Base-by-base conservation (phyloP, 805 yeast species). In the Ogataea ganodermae region DNA sequence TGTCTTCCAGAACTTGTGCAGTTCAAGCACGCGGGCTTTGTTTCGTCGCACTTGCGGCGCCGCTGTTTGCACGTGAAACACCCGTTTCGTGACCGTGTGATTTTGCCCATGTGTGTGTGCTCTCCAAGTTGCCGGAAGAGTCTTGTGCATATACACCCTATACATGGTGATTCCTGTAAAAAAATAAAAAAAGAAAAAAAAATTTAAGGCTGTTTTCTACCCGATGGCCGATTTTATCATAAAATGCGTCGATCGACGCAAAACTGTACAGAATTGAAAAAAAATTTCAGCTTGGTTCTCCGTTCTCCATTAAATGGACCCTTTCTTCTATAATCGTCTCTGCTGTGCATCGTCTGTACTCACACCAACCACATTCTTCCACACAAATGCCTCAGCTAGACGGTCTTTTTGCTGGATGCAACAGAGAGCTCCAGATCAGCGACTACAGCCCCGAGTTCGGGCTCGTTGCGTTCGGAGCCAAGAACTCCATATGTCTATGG, bases 381-480 rank as follows among this genome's bases (percentile, higher is more conserved):
- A 10, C 22, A 17, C 12, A 16, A 9, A 58, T 57, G 59, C 56
- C 53, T 17, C 23, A 40, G 2, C 67, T 70, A 38, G 85, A 81
- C 47, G 87, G 86, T 14, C 70, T 83, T 3, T 84, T 86, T 61
- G 71, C 79, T 16, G 95, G 95, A 13, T 89, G 89, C 28, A 87
- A 86, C 61, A 78, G 76, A 50, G 89, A 84, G 56, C 69, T 81
- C 4, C 79, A 76, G 49, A 80, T 77, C 5, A 75, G 83, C 20
- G 90, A 81, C 57, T 76, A 75, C 53, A 71, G 74, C 49, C 45
- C 60, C 0, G 44, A 46, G 1, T 55, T 57, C 9, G 59, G 69
- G 18, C 46, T 76, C 4, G 73, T 86, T 6, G 95, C 94, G 0
- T 88, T 74, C 63, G 96, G 91, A 6, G 89, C 94, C 0, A 79